Base-by-base conservation (phyloP, 2,329 filamentous ascomycete genomes). In the Fonsecaea nubica region DNA sequence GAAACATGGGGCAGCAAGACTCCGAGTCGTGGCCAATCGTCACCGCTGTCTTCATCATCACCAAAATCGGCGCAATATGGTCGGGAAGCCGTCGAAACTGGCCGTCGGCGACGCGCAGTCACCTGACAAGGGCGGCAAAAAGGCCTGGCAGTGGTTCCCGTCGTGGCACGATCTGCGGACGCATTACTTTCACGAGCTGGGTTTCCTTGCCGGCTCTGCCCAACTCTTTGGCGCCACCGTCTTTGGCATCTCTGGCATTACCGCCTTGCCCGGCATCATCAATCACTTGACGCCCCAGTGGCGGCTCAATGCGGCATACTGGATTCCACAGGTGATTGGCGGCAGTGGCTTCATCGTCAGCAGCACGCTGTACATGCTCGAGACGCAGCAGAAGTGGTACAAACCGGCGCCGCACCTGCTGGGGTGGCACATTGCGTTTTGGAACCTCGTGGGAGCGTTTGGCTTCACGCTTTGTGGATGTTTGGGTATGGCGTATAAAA, bases 361-460 rank as follows among this genome's bases (percentile, higher is more conserved):
- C 35, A 81, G 80, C 53, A 72, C 79, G 2, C 76, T 90, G 1
- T 90, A 89, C 76, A 89, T 89, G 83, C 72, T 90, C 7, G 89
- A 91, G 75, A 89, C 87, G 2, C 88, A 90, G 75, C 74, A 80
- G 48, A 83, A 80, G 54, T 91, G 89, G 88, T 90, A 85, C 71
- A 77, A 80, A 12, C 88, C 89, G 0, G 85, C 86, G 0, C 80
- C 79, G 3, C 73, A 76, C 2, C 79, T 86, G 0, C 79, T 91
- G 1, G 88, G 88, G 3, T 90, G 88, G 89, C 87, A 90, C 75
- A 85, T 91, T 70, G 88, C 87, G 0, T 75, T 84, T 8, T 90
- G 87, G 87, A 90, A 90, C 71, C 75, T 89, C 1, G 78, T 90
- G 21, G 89, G 89, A 0, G 84, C 84, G 1, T 72, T 90, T 30